These are phyloP conservation scores for Musa balbisiana DNA, from an alignment of 202 grass and related monocot species.

Conservation along the genomic window DNA sequence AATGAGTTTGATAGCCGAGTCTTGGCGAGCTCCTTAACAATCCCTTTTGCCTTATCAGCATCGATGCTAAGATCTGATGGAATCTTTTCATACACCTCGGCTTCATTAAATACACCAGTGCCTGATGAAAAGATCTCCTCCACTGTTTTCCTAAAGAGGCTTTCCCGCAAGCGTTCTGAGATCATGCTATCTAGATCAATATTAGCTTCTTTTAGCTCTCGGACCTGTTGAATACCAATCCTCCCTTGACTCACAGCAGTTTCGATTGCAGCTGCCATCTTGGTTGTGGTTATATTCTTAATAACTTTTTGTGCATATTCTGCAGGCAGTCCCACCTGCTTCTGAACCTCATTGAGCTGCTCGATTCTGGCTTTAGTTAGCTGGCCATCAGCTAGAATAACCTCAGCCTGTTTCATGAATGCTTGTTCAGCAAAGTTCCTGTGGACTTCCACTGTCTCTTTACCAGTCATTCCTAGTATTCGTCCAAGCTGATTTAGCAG, in stretches of 20 bases:
- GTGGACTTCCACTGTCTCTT: conserved; percentile 70
- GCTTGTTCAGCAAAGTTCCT: conserved; percentile 83
- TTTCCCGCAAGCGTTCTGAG: conserved; percentile 62
- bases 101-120: conserved; percentile 78
- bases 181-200: conserved; percentile 72
- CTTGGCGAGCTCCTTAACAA: conserved; percentile 65
- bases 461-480: conserved; percentile 74
- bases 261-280: conserved; percentile 80
- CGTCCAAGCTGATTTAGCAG: conserved; percentile 74
- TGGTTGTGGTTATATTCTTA: conserved; percentile 83
- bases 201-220: conserved; percentile 69
- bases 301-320: conserved; percentile 91
- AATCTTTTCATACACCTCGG: conserved; percentile 64
- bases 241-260: conserved; percentile 66
- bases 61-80: conserved; percentile 75
- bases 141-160: conserved; percentile 62
- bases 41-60: conserved; percentile 65
- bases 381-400: conserved; percentile 93
- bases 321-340: conserved; percentile 70
- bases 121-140: conserved; percentile 89
- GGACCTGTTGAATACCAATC: conserved; percentile 72
- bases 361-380: conserved; percentile 77
- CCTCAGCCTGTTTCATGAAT: conserved; percentile 92
- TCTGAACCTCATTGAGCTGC: conserved; percentile 82
- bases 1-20: conserved; percentile 61